A percentile compares a stretch with the other conserved stretches of the same genome.
Evolutionary conservation across 768 basidiomycete species (phyloP).

Genomic region (Amanita pallidorosea): DNA sequence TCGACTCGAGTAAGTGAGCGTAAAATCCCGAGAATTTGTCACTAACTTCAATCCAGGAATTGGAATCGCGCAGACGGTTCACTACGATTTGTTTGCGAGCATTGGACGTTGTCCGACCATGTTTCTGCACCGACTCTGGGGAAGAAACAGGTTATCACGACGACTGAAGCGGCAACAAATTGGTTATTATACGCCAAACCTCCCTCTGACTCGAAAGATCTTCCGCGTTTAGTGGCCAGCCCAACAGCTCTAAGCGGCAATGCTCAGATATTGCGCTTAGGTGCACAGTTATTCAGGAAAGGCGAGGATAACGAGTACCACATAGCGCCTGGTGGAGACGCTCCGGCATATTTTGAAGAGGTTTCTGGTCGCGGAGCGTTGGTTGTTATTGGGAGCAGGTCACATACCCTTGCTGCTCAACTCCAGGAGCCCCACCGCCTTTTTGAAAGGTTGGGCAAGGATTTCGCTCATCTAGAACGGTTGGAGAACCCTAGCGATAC

Average conservation of each 20-base stretch:
- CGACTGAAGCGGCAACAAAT: conserved; percentile 1
- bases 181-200: conserved; percentile 1
- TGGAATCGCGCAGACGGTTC: neutral
- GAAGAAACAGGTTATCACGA: neutral
- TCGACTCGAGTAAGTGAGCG: too few relatives aligned
- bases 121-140: neutral
- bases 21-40: neutral
- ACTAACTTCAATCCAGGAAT: neutral
- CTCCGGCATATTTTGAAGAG: conserved; percentile 1
- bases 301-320: neutral
- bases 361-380: neutral
- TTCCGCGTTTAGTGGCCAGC: neutral
- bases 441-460: neutral
- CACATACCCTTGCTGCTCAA: neutral
- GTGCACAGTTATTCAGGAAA: conserved; percentile 4
- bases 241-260: conserved; percentile 5
- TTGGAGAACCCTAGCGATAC: neutral
- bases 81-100: neutral
- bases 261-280: conserved; percentile 4
- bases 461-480: neutral
- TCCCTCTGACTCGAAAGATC: neutral
- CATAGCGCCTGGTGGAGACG: neutral
- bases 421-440: neutral
- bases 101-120: neutral
- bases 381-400: neutral